phyloP scores from a whole-genome alignment of 2,329 filamentous ascomycete species.

The Colletotrichum lini region DNA sequence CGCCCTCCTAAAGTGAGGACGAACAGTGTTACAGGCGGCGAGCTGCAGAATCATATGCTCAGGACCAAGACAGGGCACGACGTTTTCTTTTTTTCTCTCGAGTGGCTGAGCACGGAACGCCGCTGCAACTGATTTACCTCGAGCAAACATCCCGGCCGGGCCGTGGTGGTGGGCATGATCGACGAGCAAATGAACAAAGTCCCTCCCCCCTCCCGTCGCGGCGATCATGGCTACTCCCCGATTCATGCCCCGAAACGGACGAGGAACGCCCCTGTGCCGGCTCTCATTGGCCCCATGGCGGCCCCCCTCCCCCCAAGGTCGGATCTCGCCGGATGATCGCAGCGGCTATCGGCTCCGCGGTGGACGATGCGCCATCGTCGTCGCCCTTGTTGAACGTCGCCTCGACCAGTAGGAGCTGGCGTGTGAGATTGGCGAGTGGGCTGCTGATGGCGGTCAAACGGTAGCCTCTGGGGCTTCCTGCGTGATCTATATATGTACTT shows the following conservation, averaged over 20 bases:
- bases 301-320: conserved; percentile 6
- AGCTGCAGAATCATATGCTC: neutral
- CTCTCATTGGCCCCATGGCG: neutral
- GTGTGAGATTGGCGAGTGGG: conserved; percentile 4
- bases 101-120: neutral
- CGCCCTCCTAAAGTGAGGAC: neutral
- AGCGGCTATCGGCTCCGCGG: conserved; percentile 30
- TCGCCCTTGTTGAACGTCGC: conserved; percentile 10
- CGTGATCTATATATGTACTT: conserved; percentile 11
- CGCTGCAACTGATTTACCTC: neutral
- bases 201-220: neutral
- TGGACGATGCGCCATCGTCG: conserved; percentile 1
- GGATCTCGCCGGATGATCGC: conserved; percentile 30
- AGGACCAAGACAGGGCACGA: too few species aligned
- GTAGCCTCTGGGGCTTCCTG: neutral
- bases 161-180: conserved; percentile 3
- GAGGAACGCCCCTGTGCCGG: neutral
- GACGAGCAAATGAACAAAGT: neutral
- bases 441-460: neutral
- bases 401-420: conserved; percentile 5
- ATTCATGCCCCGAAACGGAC: conserved; percentile 14
- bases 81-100: too few species aligned
- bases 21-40: neutral
- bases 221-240: conserved; percentile 10
- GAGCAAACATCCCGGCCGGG: neutral